Conservation (phyloP, 257 asterid genomes). For the Primulina huaijiensis region DNA sequence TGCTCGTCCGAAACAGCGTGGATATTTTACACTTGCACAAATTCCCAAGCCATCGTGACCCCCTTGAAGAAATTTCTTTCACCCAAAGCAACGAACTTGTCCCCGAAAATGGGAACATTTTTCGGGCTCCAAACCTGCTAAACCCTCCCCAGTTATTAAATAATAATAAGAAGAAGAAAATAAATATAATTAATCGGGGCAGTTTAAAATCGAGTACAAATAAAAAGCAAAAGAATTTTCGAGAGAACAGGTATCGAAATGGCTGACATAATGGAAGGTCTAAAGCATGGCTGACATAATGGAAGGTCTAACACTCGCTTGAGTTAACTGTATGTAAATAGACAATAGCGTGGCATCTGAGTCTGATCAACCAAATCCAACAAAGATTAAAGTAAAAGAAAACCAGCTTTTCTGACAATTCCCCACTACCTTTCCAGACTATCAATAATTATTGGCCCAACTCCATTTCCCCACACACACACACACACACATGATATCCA, state of each 20-base stretch:
- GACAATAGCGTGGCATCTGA: constrained; percentile 7
- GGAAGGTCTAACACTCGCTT: constrained; percentile 1
- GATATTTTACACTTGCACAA: no score
- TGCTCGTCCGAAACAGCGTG: no score
- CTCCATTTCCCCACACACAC: background rate
- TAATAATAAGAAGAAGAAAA: no score
- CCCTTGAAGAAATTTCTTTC: no score
- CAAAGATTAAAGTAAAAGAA: background rate
- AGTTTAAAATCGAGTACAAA: no score
- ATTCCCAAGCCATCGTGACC: no score
- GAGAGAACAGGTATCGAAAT: background rate
- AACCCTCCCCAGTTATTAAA: no score
- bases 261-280: background rate
- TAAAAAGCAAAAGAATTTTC: no score
- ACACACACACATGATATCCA: background rate
- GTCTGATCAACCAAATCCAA: constrained; percentile 8
- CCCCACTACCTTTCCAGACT: background rate
- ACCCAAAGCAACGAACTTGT: no score
- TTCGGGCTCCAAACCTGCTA: no score
- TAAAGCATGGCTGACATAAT: constrained; percentile 13
- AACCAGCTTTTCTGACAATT: background rate
- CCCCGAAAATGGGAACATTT: no score
- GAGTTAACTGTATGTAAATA: constrained; percentile 20
- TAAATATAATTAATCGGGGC: no score
- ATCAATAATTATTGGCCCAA: constrained; percentile 7